Percentiles rank a stretch among this genome's conserved stretches.
These are phyloP conservation scores for Microbotryum violaceum DNA, from an alignment of 1,284 basidiomycete genomes.

Conservation along the genomic window DNA sequence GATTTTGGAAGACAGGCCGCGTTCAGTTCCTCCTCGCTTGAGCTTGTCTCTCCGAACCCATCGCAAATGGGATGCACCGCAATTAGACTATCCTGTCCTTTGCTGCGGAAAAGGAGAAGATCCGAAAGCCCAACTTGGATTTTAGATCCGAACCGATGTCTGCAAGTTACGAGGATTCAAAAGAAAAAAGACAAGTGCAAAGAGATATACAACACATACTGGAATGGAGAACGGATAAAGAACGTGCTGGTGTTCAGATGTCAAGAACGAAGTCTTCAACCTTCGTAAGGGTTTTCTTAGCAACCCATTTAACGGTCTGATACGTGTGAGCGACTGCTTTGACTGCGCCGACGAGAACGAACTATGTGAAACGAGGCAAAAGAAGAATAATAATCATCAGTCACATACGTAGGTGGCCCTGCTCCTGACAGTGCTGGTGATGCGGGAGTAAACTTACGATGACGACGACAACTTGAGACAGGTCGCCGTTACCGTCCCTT, in stretches of 20 bases:
- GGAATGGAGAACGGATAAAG: background rate
- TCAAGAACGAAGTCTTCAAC: slow-evolving; percentile 26
- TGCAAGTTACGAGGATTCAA: too few species aligned
- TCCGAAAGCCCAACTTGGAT: too few species aligned
- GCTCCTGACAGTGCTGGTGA: background rate
- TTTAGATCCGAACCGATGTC: too few species aligned
- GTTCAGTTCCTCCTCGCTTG: background rate
- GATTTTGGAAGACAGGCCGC: slow-evolving; percentile 12
- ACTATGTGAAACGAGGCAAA: background rate
- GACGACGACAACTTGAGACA: slow-evolving; percentile 14
- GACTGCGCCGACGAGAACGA: slow-evolving; percentile 18
- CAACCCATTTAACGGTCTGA: slow-evolving; percentile 16
- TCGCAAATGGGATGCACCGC: too few species aligned
- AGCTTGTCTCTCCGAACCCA: background rate
- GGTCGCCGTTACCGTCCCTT: slow-evolving; percentile 1
- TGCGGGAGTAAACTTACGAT: slow-evolving; percentile 3
- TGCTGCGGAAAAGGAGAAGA: too few species aligned
- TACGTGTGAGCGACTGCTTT: slow-evolving; percentile 14
- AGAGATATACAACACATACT: background rate
- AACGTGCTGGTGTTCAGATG: slow-evolving; percentile 1
- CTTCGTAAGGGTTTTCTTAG: slow-evolving; percentile 1
- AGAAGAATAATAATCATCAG: background rate
- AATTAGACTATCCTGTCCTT: too few species aligned
- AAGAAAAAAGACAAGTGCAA: too few species aligned
- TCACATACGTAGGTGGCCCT: background rate